Percentiles rank a stretch among this genome's conserved stretches.
phyloP scores from a whole-genome alignment of 2,329 filamentous ascomycete genomes.

The Pseudogymnoascus verrucosus region DNA sequence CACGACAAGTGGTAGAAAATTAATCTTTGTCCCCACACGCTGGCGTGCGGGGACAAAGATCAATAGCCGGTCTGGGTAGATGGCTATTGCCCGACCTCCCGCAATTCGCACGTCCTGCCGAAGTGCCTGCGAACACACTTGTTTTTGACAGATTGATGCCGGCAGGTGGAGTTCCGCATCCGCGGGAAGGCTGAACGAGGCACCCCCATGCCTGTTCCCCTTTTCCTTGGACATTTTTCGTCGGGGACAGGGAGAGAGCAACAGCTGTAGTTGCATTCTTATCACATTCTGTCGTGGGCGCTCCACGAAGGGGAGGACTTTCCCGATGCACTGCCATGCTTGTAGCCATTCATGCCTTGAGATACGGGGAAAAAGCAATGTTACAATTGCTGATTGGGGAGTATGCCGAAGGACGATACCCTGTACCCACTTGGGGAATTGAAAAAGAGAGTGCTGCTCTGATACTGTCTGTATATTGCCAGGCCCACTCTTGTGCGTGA shows the following conservation, averaged over 20 bases:
- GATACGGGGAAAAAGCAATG: background rate
- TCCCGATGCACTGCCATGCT: background rate
- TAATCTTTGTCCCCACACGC: background rate
- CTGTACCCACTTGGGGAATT: background rate
- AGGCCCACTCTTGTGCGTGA: background rate
- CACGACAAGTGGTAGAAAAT: background rate
- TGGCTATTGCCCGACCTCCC: background rate
- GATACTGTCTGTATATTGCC: background rate
- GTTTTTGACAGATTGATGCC: background rate
- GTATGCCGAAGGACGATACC: background rate
- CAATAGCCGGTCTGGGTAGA: background rate
- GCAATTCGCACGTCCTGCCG: background rate
- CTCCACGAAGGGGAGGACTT: background rate
- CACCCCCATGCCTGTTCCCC: background rate
- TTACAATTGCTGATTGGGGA: background rate
- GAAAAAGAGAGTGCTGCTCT: background rate
- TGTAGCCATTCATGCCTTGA: background rate
- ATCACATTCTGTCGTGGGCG: background rate
- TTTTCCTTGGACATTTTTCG: background rate
- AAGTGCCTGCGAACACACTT: background rate
- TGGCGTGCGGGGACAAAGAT: no score
- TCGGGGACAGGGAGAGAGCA: background rate
- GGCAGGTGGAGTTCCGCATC: background rate
- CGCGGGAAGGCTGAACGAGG: background rate
- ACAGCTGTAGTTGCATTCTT: background rate